Evolutionary conservation across 2,329 filamentous ascomycete species (phyloP).

Genomic region (Neonectria faginata): DNA sequence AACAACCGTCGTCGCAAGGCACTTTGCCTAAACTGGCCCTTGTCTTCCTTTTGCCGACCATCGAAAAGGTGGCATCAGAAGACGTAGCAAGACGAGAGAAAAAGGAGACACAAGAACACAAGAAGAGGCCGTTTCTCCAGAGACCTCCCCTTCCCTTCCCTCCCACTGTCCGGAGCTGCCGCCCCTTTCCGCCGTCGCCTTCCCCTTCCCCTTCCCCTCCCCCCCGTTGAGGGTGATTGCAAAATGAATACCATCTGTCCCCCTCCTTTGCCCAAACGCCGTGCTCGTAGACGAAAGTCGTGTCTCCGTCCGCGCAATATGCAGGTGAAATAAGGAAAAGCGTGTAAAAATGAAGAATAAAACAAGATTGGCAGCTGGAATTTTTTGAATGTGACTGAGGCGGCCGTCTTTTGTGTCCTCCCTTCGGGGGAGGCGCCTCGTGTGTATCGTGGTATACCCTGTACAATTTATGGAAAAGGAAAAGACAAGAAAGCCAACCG

Average conservation of each 20-base stretch:
- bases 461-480: slow-evolving; percentile 45
- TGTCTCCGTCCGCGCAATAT: slow-evolving; percentile 41
- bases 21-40: slow-evolving; percentile 3
- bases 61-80: slow-evolving; percentile 28
- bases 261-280: slow-evolving; percentile 48
- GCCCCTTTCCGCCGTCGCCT: slow-evolving; percentile 34
- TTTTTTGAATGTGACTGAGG: slow-evolving; percentile 36
- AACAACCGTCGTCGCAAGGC: background rate
- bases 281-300: slow-evolving; percentile 43
- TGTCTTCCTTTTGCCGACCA: slow-evolving; percentile 3
- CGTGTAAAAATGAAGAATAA: slow-evolving; percentile 34
- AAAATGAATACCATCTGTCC: slow-evolving; percentile 31
- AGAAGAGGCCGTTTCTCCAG: slow-evolving; percentile 34
- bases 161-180: slow-evolving; percentile 31
- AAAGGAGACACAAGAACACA: slow-evolving; percentile 25
- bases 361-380: slow-evolving; percentile 28
- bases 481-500: slow-evolving; percentile 30
- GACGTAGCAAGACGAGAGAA: slow-evolving; percentile 29
- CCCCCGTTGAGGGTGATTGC: slow-evolving; percentile 30
- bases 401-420: slow-evolving; percentile 30
- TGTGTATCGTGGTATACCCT: slow-evolving; percentile 47
- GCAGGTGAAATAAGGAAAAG: slow-evolving; percentile 35
- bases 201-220: slow-evolving; percentile 12
- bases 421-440: slow-evolving; percentile 34
- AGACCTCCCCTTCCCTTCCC: slow-evolving; percentile 26